Base-by-base conservation (phyloP, 2,329 filamentous ascomycete species). In the Sphaerostilbella broomeana region DNA sequence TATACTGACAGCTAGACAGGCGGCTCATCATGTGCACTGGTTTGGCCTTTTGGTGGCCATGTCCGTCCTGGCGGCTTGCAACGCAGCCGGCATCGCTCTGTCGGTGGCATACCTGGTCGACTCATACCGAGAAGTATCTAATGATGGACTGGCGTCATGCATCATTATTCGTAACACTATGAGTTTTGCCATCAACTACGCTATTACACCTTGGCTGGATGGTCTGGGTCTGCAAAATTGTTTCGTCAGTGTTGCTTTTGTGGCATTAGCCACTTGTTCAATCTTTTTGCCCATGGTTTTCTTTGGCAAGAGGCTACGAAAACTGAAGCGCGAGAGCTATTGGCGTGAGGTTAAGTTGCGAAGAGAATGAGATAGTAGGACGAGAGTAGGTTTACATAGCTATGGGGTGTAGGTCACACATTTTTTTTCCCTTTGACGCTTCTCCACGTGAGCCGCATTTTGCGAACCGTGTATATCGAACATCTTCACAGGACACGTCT, bases 221-320 rank as follows among this genome's bases (percentile, higher is more conserved):
- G 50, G 59, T 5, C 50, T 66, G 34, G 67, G 67, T 0, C 57
- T 61, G 19, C 62, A 67, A 28, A 67, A 68, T 40, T 63, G 64
- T 4, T 70, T 62, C 36, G 50, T 69, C 27, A 60, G 66, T 9
- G 54, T 60, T 3, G 67, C 63, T 0, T 65, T 67, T 7, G 44
- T 67, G 43, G 60, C 56, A 0, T 45, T 68, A 39, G 60, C 55
- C 5, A 59, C 63, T 32, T 58, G 63, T 16, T 50, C 64, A 20
- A 62, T 60, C 11, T 61, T 65, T 48, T 54, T 73, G 9, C 31
- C 65, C 2, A 65, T 75, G 48, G 63, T 75, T 9, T 68, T 61
- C 47, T 75, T 58, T 42, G 73, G 73, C 1, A 61, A 61, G 46
- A 25, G 16, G 3, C 35, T 58, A 6, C 47, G 58, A 10, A 21